Evolutionary conservation across 495 filamentous ascomycete species (phyloP).

Genomic region (Penicillium bovifimosum): DNA sequence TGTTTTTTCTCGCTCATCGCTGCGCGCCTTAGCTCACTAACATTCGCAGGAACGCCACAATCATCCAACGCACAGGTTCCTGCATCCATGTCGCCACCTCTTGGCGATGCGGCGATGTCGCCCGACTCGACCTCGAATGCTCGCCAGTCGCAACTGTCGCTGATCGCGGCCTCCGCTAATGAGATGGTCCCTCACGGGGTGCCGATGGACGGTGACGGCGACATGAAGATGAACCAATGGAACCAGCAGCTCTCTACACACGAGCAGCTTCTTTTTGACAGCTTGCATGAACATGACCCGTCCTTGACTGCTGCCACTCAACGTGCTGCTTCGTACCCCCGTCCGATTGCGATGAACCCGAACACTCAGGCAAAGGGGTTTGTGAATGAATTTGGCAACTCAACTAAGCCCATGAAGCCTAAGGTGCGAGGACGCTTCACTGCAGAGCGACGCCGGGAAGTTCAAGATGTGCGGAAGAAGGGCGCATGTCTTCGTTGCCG

Average conservation of each 20-base stretch:
- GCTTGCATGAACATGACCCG: constrained; percentile 42
- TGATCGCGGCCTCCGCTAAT: constrained; percentile 47
- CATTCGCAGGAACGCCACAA: constrained; percentile 27
- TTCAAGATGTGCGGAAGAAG: constrained; percentile 71
- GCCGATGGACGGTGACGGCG: constrained; percentile 35
- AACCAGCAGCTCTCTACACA: constrained; percentile 39
- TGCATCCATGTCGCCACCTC: constrained; percentile 36
- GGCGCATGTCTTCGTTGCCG: constrained; percentile 84
- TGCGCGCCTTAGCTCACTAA: constrained; percentile 13
- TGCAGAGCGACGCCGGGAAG: constrained; percentile 63
- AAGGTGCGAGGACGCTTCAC: constrained; percentile 66
- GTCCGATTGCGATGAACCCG: constrained; percentile 53
- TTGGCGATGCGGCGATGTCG: constrained; percentile 36
- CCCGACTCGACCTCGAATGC: constrained; percentile 36
- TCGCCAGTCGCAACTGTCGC: constrained; percentile 43
- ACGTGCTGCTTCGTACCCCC: constrained; percentile 43
- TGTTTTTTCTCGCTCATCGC: neutral
- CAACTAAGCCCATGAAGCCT: constrained; percentile 46
- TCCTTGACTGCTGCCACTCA: constrained; percentile 42
- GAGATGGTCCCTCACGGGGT: constrained; percentile 45
- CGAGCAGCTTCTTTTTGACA: constrained; percentile 44
- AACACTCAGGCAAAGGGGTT: constrained; percentile 51
- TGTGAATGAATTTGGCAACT: constrained; percentile 51
- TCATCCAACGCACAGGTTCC: constrained; percentile 22
- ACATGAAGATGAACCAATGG: constrained; percentile 37